Base-by-base conservation (phyloP, 2,329 filamentous ascomycete species). In the Parasarocladium wereldwijsianum region DNA sequence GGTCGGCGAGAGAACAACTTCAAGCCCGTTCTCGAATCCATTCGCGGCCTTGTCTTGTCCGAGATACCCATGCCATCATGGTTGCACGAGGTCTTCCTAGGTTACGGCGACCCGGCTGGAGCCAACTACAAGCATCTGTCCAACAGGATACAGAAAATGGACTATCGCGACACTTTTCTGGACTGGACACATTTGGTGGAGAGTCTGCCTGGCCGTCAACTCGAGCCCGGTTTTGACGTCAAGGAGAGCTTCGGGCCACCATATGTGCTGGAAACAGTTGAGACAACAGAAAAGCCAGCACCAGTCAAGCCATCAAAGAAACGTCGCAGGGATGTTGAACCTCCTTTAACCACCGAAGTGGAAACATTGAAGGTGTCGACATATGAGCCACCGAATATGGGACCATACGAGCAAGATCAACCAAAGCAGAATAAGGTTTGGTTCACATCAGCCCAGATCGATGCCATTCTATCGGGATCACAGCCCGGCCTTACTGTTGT, bases 51-150 rank as follows among this genome's bases (percentile, higher is more conserved):
- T 17, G 79, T 84, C 2, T 62, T 93, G 19, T 85, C 85, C 1
- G 82, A 93, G 42, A 76, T 87, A 13, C 80, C 82, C 6, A 64
- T 96, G 32, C 85, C 90, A 10, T 70, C 76, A 3, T 98, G 90
- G 90, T 64, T 98, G 24, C 84, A 93, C 44, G 90, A 96, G 41
- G 87, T 96, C 8, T 98, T 96, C 51, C 61, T 98, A n/a, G 90
- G 90, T 3, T 96, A 93, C 50, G 90, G 90, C 26, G 86, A 98
- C 51, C 87, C 90, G 34, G 70, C 83, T 17, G 77, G 81, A 34
- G 90, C 90, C 19, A 80, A 74, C 14, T 93, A 93, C 56, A 84
- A 81, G 38, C 76, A 84, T 29, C 58, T 98, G 11, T 58, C 80
- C 2, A 90, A 84, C 49, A 70, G 76, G 34, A 63, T 93, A 38